phyloP scores from a whole-genome alignment of 2,329 filamentous ascomycete genomes.

The Nothopassalora personata region DNA sequence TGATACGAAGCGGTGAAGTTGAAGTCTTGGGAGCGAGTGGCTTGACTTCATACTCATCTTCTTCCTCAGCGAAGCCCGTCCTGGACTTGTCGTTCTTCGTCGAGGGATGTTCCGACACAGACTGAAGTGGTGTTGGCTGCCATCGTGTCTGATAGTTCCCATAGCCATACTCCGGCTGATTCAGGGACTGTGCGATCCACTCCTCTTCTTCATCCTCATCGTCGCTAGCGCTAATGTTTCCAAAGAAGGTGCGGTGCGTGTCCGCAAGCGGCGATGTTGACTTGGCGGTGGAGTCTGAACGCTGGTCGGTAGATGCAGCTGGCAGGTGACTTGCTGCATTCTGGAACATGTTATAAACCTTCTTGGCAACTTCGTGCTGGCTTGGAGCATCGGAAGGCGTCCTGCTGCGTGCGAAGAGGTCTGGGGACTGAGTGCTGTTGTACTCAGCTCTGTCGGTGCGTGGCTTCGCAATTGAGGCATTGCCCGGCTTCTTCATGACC shows the following conservation, averaged over 20 bases:
- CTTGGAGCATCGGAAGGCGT: slow-evolving; percentile 26
- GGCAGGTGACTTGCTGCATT: slow-evolving; percentile 40
- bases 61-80: slow-evolving; percentile 25
- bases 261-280: slow-evolving; percentile 23
- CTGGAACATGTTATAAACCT: slow-evolving; percentile 43
- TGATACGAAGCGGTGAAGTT: slow-evolving; percentile 14
- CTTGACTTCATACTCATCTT: slow-evolving; percentile 24
- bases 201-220: slow-evolving; percentile 36
- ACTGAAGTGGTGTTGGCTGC: slow-evolving; percentile 28
- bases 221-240: slow-evolving; percentile 36
- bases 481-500: slow-evolving; percentile 12
- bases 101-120: slow-evolving; percentile 35
- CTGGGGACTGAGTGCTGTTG: slow-evolving; percentile 18
- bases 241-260: slow-evolving; percentile 36
- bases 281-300: slow-evolving; percentile 9
- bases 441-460: slow-evolving; percentile 22
- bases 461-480: slow-evolving; percentile 18
- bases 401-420: slow-evolving; percentile 18
- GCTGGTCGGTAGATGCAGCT: slow-evolving; percentile 7
- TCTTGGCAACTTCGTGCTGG: slow-evolving; percentile 26
- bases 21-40: slow-evolving; percentile 13
- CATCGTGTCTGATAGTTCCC: slow-evolving; percentile 25
- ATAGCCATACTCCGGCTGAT: slow-evolving; percentile 24
- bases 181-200: slow-evolving; percentile 14
- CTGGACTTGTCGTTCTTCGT: slow-evolving; percentile 24